Percentiles rank a stretch among this genome's conserved stretches.
phyloP scores from a whole-genome alignment of 2,329 filamentous ascomycete species.

The Ascochyta rabiei region DNA sequence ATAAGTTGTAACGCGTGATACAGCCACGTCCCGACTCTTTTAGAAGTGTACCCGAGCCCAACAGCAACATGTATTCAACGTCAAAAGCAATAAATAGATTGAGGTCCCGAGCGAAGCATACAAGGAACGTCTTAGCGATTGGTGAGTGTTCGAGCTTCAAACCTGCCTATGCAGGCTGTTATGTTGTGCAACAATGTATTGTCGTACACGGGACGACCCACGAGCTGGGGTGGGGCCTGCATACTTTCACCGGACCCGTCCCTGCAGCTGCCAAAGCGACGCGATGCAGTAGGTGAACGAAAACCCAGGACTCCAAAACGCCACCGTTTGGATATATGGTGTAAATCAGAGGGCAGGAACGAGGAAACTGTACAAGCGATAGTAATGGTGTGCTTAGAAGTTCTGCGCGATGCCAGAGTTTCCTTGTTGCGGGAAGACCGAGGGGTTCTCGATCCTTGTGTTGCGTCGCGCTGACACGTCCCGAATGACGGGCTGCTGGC shows the following conservation, averaged over 20 bases:
- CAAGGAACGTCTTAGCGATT: background rate
- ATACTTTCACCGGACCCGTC: constrained; percentile 13
- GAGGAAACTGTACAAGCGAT: constrained; percentile 10
- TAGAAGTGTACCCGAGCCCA: background rate
- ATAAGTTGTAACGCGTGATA: constrained; percentile 2
- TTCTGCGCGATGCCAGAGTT: constrained; percentile 97
- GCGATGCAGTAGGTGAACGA: constrained; percentile 7
- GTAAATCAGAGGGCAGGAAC: constrained; percentile 7
- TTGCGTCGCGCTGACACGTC: constrained; percentile 92
- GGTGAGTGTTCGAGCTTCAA: background rate
- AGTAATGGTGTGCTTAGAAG: constrained; percentile 64
- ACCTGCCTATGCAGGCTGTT: constrained; percentile 3
- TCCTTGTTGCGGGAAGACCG: constrained; percentile 85
- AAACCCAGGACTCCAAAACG: constrained; percentile 13
- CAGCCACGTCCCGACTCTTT: constrained; percentile 2
- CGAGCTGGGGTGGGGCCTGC: constrained; percentile 18
- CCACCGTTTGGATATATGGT: constrained; percentile 19
- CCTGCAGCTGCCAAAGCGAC: constrained; percentile 16
- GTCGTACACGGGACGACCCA: constrained; percentile 11
- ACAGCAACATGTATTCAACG: constrained; percentile 1
- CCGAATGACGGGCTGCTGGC: constrained; percentile 78
- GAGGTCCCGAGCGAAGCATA: background rate
- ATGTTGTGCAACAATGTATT: constrained; percentile 8
- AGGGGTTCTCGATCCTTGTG: constrained; percentile 90
- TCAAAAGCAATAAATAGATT: background rate